Evolutionary conservation across 1,284 basidiomycete genomes (phyloP), one percentile per base, ranked within the genome.

Genomic region (Ceratobasidium papillatum): DNA sequence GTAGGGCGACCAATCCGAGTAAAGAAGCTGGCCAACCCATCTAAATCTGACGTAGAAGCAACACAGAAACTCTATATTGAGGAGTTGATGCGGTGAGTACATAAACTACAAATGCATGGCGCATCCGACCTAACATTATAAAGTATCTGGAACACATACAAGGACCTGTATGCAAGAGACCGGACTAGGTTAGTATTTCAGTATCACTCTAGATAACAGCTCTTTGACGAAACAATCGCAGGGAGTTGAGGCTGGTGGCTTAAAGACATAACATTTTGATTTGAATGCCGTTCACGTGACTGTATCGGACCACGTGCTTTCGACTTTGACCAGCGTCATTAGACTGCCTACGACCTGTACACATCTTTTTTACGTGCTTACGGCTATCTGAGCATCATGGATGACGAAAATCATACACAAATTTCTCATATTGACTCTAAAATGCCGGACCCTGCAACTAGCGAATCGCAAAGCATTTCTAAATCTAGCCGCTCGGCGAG

Each of bases 131-230:
- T 7, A 27, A 30, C 8, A 9, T 58, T 17, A 32, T 25, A 9
- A 17, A 96, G 95, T 65, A 96, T 98, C 78, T 98, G 96, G 96
- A 88, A 98, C 80, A 90, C 91, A 27, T 96, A 98, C 86, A 98
- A 98, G 81, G 91, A 95, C 80, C 85, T 89, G 75, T 95, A 94
- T 79, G 94, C 94, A 34, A 90, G 91, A 79, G 85, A 90, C 34
- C 86, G 94, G 52, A 87, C 78, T 34, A 75, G 79, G 68, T 81
- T 78, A 27, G 59, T 75, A 22, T 7, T 36, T 7, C 11, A 14
- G 38, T 34, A 12, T 43, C 3, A n/a, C 34, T 43, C 3, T 56
- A 9, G 22, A 7, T 27, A 27, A n/a, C 52, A 9, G 11, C 12
- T 56, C 11, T 12, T 45, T 43, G 30, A 65, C 32, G 32, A 30